Percentiles rank a stretch among this genome's conserved stretches.
Conservation (phyloP, 495 filamentous ascomycete species). For the Daldinia bambusicola region DNA sequence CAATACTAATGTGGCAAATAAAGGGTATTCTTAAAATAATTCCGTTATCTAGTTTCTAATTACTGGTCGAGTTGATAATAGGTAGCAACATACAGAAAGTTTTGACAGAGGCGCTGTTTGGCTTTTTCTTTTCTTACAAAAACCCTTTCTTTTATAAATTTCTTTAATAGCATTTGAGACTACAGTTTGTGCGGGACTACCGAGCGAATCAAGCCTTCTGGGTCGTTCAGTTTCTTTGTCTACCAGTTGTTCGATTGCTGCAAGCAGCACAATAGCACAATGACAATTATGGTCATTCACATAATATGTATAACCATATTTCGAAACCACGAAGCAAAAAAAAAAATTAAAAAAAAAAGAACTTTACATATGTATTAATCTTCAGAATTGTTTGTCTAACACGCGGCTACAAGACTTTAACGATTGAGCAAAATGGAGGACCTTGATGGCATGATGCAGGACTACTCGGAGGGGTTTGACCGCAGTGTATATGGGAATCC, state of each 20-base stretch:
- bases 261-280: slow-evolving; percentile 6
- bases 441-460: neutral
- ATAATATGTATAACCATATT: neutral
- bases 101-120: too few species aligned
- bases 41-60: too few species aligned
- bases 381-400: neutral
- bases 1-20: too few species aligned
- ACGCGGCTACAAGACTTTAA: neutral
- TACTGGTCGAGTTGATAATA: too few species aligned
- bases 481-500: neutral
- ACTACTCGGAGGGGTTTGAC: neutral
- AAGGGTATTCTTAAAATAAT: too few species aligned
- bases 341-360: too few species aligned
- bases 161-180: neutral
- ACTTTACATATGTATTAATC: too few species aligned
- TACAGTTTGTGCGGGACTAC: neutral
- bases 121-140: neutral
- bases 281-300: neutral
- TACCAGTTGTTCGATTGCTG: neutral
- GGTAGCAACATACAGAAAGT: too few species aligned
- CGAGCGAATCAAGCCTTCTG: neutral
- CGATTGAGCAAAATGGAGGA: neutral
- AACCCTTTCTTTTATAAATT: neutral
- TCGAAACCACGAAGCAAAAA: neutral
- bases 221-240: neutral